Base-by-base conservation (phyloP, 805 yeast species). In the Myxozyma neotropica region DNA sequence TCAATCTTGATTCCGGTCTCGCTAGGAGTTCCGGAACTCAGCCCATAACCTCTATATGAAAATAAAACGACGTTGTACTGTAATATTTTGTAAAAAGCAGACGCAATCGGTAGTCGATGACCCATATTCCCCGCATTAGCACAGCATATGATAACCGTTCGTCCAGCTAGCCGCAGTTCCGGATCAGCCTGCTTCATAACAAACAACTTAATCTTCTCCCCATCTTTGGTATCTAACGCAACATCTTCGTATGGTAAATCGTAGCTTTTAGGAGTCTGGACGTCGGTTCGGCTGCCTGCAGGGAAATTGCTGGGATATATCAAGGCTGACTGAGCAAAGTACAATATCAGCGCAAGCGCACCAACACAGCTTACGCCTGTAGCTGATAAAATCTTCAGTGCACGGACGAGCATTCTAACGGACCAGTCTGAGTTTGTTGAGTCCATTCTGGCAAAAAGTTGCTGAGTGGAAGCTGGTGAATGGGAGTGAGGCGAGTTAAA, bases 41-140 rank as follows among this genome's bases (percentile, higher is more conserved):
- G 46, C 13, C 69, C 69, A 48, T 66, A 66, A 0, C 99, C 98
- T 67, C 99, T 77, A 73, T 93, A 93, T 0, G 96, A 89, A 67
- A 89, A 87, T 4, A 89, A 83, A 49, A 93, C 81, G 51, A 63
- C 70, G 39, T 63, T 63, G 24, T 57, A 58, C 35, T 50, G 57
- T 17, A 63, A 24, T 7, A 53, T 58, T 43, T 57, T 74, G 73
- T 83, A 88, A 63, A 92, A 84, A 8, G 86, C 72, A 49, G 85
- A 78, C 2, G 88, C 96, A 7, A 90, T 82, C 1, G 97, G 96
- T 49, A 93, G 75, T 29, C 88, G 85, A 70, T 89, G 90, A 17
- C 98, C 98, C 64, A 93, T 93, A 72, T 94, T 93, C 4, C 98
- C 98, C 1, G 97, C 97, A 73, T 93, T 93, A 3, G 98, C 98